A percentile compares a stretch with the other conserved stretches of the same genome.
Conservation (phyloP, 2,329 filamentous ascomycete species). For the Phialophora tarda region DNA sequence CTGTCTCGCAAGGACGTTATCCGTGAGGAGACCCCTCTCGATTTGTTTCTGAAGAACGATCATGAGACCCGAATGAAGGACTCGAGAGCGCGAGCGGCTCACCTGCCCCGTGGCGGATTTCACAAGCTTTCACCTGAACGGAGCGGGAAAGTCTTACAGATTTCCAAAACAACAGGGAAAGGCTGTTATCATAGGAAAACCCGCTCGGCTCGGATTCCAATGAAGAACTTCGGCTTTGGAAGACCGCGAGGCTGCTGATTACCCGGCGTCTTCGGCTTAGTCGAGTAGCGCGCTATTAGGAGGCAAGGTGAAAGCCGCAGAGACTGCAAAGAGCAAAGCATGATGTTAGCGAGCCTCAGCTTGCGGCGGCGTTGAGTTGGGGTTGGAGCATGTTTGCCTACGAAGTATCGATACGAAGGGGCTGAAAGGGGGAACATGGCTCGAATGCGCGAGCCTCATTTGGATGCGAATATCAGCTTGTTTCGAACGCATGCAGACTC, state of each 20-base stretch:
- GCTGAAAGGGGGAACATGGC: not conserved
- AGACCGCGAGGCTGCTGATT: not conserved
- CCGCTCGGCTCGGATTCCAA: not conserved
- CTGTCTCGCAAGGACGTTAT: not conserved
- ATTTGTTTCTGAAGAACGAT: not conserved
- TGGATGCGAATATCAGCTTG: not conserved
- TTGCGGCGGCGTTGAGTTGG: not conserved
- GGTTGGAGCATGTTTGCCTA: not conserved
- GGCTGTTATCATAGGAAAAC: not conserved
- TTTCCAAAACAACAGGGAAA: not conserved
- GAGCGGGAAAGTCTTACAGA: not conserved
- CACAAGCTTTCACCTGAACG: slow-evolving; percentile 4
- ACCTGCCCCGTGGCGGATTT: not conserved
- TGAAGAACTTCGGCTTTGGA: slow-evolving; percentile 1
- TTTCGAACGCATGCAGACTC: not conserved
- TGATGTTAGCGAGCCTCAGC: not conserved
- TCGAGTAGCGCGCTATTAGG: not conserved
- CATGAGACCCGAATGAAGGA: slow-evolving; percentile 2
- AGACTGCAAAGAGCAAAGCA: not conserved
- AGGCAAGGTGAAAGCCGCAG: not conserved
- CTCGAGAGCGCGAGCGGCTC: not conserved
- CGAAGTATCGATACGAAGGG: not conserved
- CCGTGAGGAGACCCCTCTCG: not conserved
- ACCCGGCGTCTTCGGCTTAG: too few relatives aligned
- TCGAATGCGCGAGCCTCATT: not conserved